phyloP scores from a whole-genome alignment of 768 basidiomycete species.

The Mycena filopes region DNA sequence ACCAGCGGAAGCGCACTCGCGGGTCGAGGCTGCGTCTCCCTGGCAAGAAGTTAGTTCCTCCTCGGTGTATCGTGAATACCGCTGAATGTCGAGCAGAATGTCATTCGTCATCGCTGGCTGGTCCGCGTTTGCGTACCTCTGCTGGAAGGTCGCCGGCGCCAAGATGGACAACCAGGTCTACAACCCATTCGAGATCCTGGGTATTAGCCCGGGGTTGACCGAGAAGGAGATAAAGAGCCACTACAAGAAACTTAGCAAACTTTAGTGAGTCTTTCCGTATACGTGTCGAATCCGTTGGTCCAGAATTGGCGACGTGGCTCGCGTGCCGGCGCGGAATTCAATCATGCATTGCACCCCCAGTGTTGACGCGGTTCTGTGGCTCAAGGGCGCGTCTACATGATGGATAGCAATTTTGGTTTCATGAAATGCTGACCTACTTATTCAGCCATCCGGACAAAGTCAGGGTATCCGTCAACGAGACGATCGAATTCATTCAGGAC shows the following conservation, averaged over 20 bases:
- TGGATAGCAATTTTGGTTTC: neutral
- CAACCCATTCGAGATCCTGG: conserved; percentile 95
- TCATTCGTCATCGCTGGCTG: conserved; percentile 77
- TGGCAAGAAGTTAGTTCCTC: conserved; percentile 58
- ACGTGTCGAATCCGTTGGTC: conserved; percentile 20
- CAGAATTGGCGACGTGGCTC: conserved; percentile 17
- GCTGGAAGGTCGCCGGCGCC: conserved; percentile 69
- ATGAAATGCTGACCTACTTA: conserved; percentile 6
- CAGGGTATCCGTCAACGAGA: conserved; percentile 81
- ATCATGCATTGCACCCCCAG: neutral
- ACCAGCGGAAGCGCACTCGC: conserved; percentile 60
- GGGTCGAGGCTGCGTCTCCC: conserved; percentile 61
- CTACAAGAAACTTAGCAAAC: conserved; percentile 90
- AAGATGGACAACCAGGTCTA: conserved; percentile 79
- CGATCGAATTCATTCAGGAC: conserved; percentile 85
- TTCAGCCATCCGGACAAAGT: conserved; percentile 97
- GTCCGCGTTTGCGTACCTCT: conserved; percentile 73
- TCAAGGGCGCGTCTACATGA: neutral
- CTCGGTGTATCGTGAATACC: conserved; percentile 1
- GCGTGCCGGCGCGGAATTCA: neutral
- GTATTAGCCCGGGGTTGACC: conserved; percentile 72
- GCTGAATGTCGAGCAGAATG: conserved; percentile 53
- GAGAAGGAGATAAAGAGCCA: conserved; percentile 97
- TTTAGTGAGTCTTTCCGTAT: conserved; percentile 67
- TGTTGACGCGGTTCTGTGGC: neutral